Percentiles rank a stretch among this genome's conserved stretches.
Conservation (phyloP, 345 rosid species). For the Angophora floribunda region DNA sequence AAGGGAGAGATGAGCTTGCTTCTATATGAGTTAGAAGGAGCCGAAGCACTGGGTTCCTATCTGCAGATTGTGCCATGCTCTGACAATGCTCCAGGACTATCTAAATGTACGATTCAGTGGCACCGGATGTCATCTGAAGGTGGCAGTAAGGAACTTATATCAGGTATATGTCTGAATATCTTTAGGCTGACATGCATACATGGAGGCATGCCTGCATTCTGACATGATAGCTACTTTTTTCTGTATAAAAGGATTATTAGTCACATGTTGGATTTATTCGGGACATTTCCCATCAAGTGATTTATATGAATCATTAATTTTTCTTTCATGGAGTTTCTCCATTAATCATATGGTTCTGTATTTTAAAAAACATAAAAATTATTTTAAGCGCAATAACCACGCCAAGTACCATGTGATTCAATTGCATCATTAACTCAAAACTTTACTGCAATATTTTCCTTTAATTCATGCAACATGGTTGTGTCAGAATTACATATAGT, state of each 20-base stretch:
- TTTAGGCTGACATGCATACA: not conserved
- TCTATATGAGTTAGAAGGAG: constrained; percentile 70
- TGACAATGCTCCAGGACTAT: constrained; percentile 56
- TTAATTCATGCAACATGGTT: not conserved
- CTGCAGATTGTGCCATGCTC: constrained; percentile 64
- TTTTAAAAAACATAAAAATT: too few species aligned
- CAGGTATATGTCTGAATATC: constrained; percentile 42
- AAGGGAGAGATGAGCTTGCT: constrained; percentile 31
- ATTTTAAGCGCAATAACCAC: too few species aligned
- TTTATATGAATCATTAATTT: too few species aligned
- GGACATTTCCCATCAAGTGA: too few species aligned
- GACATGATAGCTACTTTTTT: not conserved
- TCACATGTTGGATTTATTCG: too few species aligned
- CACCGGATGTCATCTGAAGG: constrained; percentile 68
- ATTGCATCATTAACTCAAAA: not conserved
- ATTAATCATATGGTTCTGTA: too few species aligned
- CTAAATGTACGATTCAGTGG: constrained; percentile 83
- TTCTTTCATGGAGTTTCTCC: too few species aligned
- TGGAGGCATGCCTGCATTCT: not conserved
- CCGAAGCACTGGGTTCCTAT: constrained; percentile 79
- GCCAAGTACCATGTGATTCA: not conserved
- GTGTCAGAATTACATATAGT: not conserved
- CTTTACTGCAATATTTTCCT: not conserved
- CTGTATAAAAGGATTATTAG: too few species aligned
- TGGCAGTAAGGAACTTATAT: constrained; percentile 71